Base-by-base conservation (phyloP, 495 filamentous ascomycete species). In the Thermochaetoides thermophila region DNA sequence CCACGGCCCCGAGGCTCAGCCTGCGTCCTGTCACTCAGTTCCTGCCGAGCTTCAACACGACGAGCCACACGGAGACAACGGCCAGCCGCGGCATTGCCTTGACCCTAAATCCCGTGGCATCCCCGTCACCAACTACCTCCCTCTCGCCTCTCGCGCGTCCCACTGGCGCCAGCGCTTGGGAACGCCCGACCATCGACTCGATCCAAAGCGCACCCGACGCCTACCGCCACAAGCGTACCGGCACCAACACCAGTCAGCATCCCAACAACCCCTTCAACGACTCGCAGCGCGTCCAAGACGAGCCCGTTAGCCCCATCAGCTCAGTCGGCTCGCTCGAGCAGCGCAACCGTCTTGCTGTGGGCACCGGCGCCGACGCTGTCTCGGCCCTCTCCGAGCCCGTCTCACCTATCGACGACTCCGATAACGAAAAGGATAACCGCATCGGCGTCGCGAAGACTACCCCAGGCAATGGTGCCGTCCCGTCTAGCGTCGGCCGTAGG, bases 21-120 rank as follows among this genome's bases (percentile, higher is more conserved):
- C 67, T 94, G 31, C 78, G 84, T 23, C 89, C 86, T 0, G 71
- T 92, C 20, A 87, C 84, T 34, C 76, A 92, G 45, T 91, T 96
- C 53, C 66, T 78, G 9, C 85, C 85, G 7, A 76, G 71, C 38
- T 61, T 84, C 25, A 55, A 40, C 31, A 16, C 31, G n/a, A 36
- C 34, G 4, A 11, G 8, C 26, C 32, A 45, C 9, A 34, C 46
- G 22, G 57, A 60, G 36, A 44, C 56, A 48, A 48, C 57, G 47
- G 50, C 58, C 33, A 65, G 65, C 58, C 57, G 68, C 20, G 66
- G 60, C 19, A 60, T 60, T 32, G 55, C 55, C 26, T 43, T 60
- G 29, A 40, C 53, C 33, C 45, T 68, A 35, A 50, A 48, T 34
- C 40, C 59, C 32, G 58, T 53, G 47, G 53, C 60, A 10, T 59